These are phyloP conservation scores for Colletotrichum lupini DNA, from an alignment of 2,329 filamentous ascomycete genomes.

Conservation along the genomic window DNA sequence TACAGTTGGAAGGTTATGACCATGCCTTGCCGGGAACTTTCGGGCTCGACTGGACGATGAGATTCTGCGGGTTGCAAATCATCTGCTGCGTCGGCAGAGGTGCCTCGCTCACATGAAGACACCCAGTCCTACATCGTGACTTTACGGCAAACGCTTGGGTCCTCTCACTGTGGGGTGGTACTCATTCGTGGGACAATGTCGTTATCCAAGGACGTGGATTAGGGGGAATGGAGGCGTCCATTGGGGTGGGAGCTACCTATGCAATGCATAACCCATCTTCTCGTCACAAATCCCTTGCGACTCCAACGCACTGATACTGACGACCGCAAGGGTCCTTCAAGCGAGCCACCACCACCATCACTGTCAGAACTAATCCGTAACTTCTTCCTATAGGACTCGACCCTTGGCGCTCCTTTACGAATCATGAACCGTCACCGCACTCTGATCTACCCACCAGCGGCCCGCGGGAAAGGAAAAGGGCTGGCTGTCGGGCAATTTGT, in stretches of 20 bases:
- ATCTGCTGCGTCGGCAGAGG: background rate
- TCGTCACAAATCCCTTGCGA: background rate
- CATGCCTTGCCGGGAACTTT: background rate
- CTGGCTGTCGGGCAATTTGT: background rate
- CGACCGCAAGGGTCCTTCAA: background rate
- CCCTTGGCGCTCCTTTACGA: background rate
- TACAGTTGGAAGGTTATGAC: background rate
- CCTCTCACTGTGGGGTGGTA: background rate
- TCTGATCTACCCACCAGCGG: background rate
- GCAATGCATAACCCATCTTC: background rate
- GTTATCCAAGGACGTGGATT: slow-evolving; percentile 1
- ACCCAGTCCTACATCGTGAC: background rate
- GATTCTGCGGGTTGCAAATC: background rate
- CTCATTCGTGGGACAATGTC: background rate
- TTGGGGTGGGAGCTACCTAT: background rate
- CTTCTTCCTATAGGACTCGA: background rate
- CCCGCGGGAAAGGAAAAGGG: background rate
- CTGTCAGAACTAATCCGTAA: background rate
- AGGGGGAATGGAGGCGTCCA: background rate
- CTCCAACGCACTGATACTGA: background rate
- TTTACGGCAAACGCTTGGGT: background rate
- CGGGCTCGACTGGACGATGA: background rate
- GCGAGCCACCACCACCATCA: background rate
- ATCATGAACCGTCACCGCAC: background rate
- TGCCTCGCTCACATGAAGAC: too few species aligned